Conservation (phyloP, 805 yeast species). For the Crinitomyces ghanaensis region DNA sequence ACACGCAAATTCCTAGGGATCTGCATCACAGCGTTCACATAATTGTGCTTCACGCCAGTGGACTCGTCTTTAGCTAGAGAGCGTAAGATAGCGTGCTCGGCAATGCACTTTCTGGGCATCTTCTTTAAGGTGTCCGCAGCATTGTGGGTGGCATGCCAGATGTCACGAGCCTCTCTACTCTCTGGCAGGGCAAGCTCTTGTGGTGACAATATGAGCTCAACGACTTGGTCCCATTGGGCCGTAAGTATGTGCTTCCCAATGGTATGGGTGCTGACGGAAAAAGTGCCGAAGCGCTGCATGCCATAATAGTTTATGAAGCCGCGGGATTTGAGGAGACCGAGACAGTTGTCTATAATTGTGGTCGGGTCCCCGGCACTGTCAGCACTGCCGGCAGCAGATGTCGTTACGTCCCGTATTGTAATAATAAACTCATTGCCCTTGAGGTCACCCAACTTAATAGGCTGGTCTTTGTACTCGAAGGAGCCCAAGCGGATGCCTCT, state of each 20-base stretch:
- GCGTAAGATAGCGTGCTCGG: conserved; percentile 65
- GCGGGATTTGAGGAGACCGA: conserved; percentile 43
- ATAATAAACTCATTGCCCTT: conserved; percentile 82
- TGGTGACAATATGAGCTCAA: conserved; percentile 65
- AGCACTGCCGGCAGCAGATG: conserved; percentile 22
- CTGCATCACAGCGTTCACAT: conserved; percentile 70
- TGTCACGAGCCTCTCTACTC: conserved; percentile 67
- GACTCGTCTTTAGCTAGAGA: conserved; percentile 43
- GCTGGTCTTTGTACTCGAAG: conserved; percentile 51
- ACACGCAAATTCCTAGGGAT: conserved; percentile 86
- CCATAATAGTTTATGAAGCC: conserved; percentile 95
- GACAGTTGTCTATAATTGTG: conserved; percentile 40
- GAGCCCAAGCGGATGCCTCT: conserved; percentile 74
- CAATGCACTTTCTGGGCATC: conserved; percentile 84
- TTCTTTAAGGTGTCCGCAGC: conserved; percentile 50
- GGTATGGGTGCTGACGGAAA: conserved; percentile 80
- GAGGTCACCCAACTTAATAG: conserved; percentile 69
- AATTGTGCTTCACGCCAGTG: too few species aligned
- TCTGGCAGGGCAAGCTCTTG: conserved; percentile 79
- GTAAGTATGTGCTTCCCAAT: conserved; percentile 64
- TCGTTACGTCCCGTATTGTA: conserved; percentile 62
- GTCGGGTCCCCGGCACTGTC: conserved; percentile 33
- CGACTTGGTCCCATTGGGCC: conserved; percentile 72
- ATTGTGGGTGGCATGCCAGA: conserved; percentile 68
- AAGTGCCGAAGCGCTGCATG: conserved; percentile 98